These are phyloP conservation scores for Geranium brycei DNA, from an alignment of 345 rosid species.

Conservation along the genomic window DNA sequence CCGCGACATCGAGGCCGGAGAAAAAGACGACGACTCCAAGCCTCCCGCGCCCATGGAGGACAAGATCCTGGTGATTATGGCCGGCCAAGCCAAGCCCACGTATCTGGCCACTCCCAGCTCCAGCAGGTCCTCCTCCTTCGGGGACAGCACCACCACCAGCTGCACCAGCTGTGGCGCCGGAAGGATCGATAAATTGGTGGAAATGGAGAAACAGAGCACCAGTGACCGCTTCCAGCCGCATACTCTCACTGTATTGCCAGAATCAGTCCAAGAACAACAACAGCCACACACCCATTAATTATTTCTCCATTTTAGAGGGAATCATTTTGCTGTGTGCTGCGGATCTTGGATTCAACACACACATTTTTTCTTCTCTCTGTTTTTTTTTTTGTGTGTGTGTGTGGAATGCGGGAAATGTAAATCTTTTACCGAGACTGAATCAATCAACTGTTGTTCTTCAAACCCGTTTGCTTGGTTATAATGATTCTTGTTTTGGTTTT, in stretches of 20 bases:
- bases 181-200: constrained; percentile 19
- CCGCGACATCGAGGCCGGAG: constrained; percentile 13
- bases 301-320: no score
- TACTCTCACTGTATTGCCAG: background rate
- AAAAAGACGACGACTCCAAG: background rate
- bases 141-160: constrained; percentile 24
- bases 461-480: no score
- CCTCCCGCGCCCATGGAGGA: constrained; percentile 31
- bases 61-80: constrained; percentile 80
- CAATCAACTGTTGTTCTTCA: background rate
- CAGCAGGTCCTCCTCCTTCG: constrained; percentile 30
- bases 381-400: no score
- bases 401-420: background rate
- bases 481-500: background rate
- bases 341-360: background rate
- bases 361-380: background rate
- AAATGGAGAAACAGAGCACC: constrained; percentile 7
- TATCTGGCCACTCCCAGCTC: constrained; percentile 63
- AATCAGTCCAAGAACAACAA: background rate
- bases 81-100: constrained; percentile 62
- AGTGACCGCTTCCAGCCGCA: no score
- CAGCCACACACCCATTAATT: background rate
- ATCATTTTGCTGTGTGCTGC: no score
- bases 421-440: background rate
- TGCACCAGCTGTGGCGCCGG: constrained; percentile 14